These are phyloP conservation scores for Cenchrus fungigraminus DNA, from an alignment of 176 grass and related monocot genomes.

Conservation along the genomic window DNA sequence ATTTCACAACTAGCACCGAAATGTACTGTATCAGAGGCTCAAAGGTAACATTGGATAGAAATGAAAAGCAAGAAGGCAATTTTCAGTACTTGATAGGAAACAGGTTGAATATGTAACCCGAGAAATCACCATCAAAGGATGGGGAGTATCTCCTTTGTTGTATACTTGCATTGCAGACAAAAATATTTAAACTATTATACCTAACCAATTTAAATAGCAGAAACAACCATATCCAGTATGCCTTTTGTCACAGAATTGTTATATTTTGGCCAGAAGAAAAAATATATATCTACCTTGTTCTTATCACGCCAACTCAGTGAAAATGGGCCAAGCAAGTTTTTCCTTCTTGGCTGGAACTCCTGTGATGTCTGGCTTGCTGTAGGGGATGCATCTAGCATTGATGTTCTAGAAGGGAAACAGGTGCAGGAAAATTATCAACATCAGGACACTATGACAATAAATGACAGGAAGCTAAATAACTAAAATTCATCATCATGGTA, in stretches of 20 bases:
- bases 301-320: slow-evolving; percentile 91
- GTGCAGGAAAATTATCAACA: slow-evolving; percentile 27
- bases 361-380: slow-evolving; percentile 56
- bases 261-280: slow-evolving; percentile 11
- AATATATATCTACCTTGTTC: slow-evolving; percentile 75
- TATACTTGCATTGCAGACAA: neutral
- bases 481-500: slow-evolving; percentile 19
- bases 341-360: slow-evolving; percentile 85
- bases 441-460: slow-evolving; percentile 17
- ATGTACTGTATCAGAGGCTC: neutral
- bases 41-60: neutral
- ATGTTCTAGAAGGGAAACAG: slow-evolving; percentile 60
- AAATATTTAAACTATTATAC: neutral
- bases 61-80: slow-evolving; percentile 4
- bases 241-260: neutral
- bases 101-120: neutral
- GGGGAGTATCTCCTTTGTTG: neutral
- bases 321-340: slow-evolving; percentile 87
- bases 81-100: neutral
- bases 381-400: slow-evolving; percentile 51
- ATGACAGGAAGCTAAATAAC: slow-evolving; percentile 27
- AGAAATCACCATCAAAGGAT: neutral
- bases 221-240: neutral
- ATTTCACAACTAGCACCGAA: neutral
- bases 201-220: neutral